Base-by-base conservation (phyloP, 495 filamentous ascomycete genomes). In the Penicillium longicatenatum region DNA sequence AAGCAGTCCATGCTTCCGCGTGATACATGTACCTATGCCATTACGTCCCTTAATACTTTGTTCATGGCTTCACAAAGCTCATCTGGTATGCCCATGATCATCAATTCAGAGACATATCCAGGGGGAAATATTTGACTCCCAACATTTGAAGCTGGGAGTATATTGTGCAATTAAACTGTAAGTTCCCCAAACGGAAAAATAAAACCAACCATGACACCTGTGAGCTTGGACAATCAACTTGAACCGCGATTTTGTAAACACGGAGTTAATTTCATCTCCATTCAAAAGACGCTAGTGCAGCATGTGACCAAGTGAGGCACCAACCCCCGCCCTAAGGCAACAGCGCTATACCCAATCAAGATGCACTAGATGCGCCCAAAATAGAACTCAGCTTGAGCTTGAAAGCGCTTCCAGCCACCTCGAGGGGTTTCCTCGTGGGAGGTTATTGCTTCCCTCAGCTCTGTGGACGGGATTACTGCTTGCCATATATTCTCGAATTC, bases 241-340 rank as follows among this genome's bases (percentile, higher is more conserved):
- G 26, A 26, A 4, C 26, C 4, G 26, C 26, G 26, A 26, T 6
- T 26, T 26, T 3, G 37, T n/a, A 39, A 39, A 17, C 16, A 39
- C 12, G 14, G 14, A 39, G 4, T 16, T 11, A 14, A 1, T 9
- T 35, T 14, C n/a, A 35, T 35, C 31, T 35, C 31, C 31, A 11
- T 35, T 35, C 12, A 11, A 14, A 26, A 26, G 26, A 35, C 44
- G 16, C 24, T 31, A 30, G 5, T 48, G 14, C 21, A 1, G 10
- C 61, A 59, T 59, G 64, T 69, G 66, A 67, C 33, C 14, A 2
- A 4, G 3, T 12, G 47, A 57, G 58, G 48, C 45, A 57, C 19
- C 17, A 43, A 62, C 58, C 71, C 69, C 69, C 71, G 66, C 71
- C 67, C 68, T 68, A 57, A 72, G 66, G 68, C 71, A 37, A 31